These are phyloP conservation scores for Diaporthe citriasiana DNA, from an alignment of 2,329 filamentous ascomycete genomes.

Conservation along the genomic window DNA sequence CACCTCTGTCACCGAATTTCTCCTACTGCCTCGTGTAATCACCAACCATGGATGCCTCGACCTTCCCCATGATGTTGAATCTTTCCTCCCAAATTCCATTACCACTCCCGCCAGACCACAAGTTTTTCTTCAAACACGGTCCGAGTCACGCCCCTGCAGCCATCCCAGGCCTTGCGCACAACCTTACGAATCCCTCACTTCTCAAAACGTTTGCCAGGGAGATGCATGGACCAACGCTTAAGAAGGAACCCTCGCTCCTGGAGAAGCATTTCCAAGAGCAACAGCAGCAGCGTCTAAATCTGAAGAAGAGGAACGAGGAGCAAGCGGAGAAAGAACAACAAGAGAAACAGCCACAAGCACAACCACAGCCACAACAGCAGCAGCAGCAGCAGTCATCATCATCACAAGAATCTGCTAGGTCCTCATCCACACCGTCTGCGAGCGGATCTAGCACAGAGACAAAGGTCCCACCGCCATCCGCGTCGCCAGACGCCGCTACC, in stretches of 20 bases:
- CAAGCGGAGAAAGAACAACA: conserved; percentile 35
- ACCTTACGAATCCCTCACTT: conserved; percentile 40
- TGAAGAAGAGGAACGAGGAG: conserved; percentile 21
- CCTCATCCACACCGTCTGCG: conserved; percentile 35
- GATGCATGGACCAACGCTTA: conserved; percentile 41
- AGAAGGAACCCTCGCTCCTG: conserved; percentile 40
- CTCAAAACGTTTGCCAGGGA: conserved; percentile 46
- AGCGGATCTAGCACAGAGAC: conserved; percentile 38
- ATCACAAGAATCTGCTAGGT: conserved; percentile 23
- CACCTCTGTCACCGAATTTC: conserved; percentile 36
- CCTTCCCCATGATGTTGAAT: conserved; percentile 40
- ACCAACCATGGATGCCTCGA: conserved; percentile 37
- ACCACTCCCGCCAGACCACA: conserved; percentile 57
- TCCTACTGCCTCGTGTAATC: conserved; percentile 27
- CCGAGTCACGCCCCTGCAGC: conserved; percentile 34
- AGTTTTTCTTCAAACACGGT: conserved; percentile 49
- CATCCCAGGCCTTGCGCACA: conserved; percentile 21
- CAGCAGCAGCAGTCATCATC: conserved; percentile 10
- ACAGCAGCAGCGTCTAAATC: conserved; percentile 29
- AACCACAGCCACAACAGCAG: conserved; percentile 35
- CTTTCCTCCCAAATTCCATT: conserved; percentile 52
- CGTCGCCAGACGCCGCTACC: conserved; percentile 29
- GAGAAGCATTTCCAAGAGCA: conserved; percentile 42
- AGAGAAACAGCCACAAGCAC: conserved; percentile 38
- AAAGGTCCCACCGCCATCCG: conserved; percentile 34